phyloP scores from a whole-genome alignment of 305 asterid species.

The Rubia peregrina region DNA sequence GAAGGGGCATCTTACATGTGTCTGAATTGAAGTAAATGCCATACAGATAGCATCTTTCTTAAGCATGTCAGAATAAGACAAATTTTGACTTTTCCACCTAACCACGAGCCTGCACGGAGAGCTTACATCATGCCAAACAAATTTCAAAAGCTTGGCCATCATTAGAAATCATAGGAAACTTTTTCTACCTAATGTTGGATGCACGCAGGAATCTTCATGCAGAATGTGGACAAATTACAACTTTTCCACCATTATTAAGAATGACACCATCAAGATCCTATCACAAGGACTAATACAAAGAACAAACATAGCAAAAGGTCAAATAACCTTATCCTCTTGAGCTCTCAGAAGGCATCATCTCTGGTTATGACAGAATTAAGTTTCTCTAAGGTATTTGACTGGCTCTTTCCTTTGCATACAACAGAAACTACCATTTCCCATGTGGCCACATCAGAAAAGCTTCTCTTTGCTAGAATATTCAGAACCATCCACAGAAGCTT shows the following conservation, averaged over 20 bases:
- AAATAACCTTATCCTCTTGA: slow-evolving; percentile 11
- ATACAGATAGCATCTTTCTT: neutral
- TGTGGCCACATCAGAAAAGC: slow-evolving; percentile 36
- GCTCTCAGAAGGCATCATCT: slow-evolving; percentile 15
- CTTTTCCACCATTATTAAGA: neutral
- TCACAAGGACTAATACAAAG: neutral
- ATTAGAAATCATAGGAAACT: neutral
- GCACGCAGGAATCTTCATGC: neutral
- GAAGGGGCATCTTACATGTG: neutral
- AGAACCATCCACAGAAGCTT: slow-evolving; percentile 33
- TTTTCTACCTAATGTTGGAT: neutral
- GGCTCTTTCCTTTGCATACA: slow-evolving; percentile 28
- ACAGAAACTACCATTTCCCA: slow-evolving; percentile 46
- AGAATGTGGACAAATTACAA: slow-evolving; percentile 8
- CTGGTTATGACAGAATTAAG: slow-evolving; percentile 27
- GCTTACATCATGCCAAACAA: neutral
- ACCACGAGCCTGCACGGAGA: neutral
- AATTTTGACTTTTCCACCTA: slow-evolving; percentile 1
- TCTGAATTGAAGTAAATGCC: neutral
- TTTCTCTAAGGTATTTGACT: slow-evolving; percentile 29
- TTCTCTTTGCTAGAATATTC: slow-evolving; percentile 40
- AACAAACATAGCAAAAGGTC: neutral
- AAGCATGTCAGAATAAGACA: slow-evolving; percentile 6
- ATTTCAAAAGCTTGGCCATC: neutral
- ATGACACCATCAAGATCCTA: neutral